phyloP scores from a whole-genome alignment of 192 early-diverging fungal species.

The Endogone sp. region DNA sequence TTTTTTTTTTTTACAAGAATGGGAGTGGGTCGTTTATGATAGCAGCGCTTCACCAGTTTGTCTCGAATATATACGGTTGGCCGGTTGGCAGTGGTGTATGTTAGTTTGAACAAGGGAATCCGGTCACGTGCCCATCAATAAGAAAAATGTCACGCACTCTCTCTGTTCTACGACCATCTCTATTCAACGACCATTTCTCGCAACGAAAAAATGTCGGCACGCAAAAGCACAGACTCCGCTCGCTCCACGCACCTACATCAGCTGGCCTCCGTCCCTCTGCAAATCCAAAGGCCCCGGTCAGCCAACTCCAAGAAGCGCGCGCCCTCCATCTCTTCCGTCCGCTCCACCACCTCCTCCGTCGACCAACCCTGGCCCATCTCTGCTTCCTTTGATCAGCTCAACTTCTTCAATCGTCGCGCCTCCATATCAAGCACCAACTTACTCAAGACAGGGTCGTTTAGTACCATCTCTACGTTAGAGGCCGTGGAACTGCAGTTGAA shows the following conservation, averaged over 20 bases:
- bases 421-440: slow-evolving; percentile 16
- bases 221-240: neutral
- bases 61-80: too few relatives aligned
- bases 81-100: too few relatives aligned
- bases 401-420: slow-evolving; percentile 18
- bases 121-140: too few relatives aligned
- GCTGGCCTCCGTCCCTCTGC: neutral
- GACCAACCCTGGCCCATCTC: neutral
- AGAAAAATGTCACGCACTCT: too few relatives aligned
- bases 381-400: slow-evolving; percentile 20
- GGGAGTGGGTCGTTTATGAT: too few relatives aligned
- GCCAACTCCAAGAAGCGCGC: neutral
- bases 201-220: too few relatives aligned
- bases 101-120: too few relatives aligned
- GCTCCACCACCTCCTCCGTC: neutral
- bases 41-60: too few relatives aligned
- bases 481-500: neutral
- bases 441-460: slow-evolving; percentile 3
- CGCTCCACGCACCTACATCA: neutral
- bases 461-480: neutral
- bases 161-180: too few relatives aligned
- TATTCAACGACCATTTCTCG: too few relatives aligned
- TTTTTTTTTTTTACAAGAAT: too few relatives aligned
- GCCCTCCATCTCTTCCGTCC: neutral
- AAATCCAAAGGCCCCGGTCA: neutral